Evolutionary conservation across 805 yeast species (phyloP).

Genomic region (Zygosaccharomyces rouxii): DNA sequence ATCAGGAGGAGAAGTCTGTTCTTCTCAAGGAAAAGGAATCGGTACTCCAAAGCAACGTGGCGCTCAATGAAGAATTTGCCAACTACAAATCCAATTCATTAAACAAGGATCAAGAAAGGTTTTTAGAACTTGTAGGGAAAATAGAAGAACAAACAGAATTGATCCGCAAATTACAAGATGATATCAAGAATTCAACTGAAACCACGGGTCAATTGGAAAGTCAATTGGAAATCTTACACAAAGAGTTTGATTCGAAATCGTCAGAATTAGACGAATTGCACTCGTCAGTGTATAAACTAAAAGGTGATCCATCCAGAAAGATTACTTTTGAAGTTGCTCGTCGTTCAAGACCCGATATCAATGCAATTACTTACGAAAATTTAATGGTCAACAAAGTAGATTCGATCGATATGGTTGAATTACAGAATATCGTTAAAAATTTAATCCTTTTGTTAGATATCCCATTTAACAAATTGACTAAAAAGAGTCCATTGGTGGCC

Average conservation of each 20-base stretch:
- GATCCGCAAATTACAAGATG: slow-evolving; percentile 4
- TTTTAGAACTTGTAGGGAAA: slow-evolving; percentile 7
- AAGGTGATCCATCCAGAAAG: slow-evolving; percentile 25
- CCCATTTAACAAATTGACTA: slow-evolving; percentile 30
- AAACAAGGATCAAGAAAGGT: slow-evolving; percentile 8
- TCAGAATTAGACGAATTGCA: slow-evolving; percentile 4
- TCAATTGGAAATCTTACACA: slow-evolving; percentile 5
- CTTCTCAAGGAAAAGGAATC: slow-evolving; percentile 11
- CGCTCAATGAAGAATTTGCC: slow-evolving; percentile 10
- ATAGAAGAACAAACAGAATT: slow-evolving; percentile 3
- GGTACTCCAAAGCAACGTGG: slow-evolving; percentile 3
- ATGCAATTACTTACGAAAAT: slow-evolving; percentile 16
- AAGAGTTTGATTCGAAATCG: background rate
- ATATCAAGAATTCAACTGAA: slow-evolving; percentile 1
- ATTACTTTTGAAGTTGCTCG: slow-evolving; percentile 23
- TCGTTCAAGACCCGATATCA: slow-evolving; percentile 28
- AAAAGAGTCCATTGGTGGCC: slow-evolving; percentile 28
- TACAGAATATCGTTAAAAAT: slow-evolving; percentile 37
- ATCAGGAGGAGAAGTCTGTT: slow-evolving; percentile 8
- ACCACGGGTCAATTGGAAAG: slow-evolving; percentile 1
- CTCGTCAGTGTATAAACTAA: slow-evolving; percentile 5
- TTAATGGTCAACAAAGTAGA: slow-evolving; percentile 32
- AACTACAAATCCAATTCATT: slow-evolving; percentile 5
- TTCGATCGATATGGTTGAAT: slow-evolving; percentile 25
- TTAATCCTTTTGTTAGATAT: slow-evolving; percentile 32